Evolutionary conservation across 345 rosid genomes (phyloP).

Genomic region (Syzygium aromaticum): DNA sequence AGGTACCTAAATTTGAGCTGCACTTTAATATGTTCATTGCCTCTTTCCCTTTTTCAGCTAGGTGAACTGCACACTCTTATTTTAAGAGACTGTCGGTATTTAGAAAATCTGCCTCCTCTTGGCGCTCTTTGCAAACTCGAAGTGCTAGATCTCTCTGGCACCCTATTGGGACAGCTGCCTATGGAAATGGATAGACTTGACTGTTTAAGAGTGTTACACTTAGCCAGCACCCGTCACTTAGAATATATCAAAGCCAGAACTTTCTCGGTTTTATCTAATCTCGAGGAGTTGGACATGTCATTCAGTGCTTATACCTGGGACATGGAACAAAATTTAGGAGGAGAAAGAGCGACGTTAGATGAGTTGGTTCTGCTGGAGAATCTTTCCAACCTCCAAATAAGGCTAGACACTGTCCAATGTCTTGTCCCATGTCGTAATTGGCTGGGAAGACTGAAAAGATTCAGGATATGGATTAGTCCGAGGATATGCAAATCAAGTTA

Average conservation of each 20-base stretch:
- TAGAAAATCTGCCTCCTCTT: conserved; percentile 12
- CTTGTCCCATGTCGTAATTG: background rate
- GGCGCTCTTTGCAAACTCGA: conserved; percentile 17
- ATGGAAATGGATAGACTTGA: conserved; percentile 4
- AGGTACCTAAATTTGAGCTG: conserved; percentile 20
- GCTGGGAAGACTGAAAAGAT: conserved; percentile 14
- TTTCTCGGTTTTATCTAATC: conserved; percentile 12
- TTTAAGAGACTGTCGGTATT: conserved; percentile 10
- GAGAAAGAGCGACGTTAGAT: conserved; percentile 10
- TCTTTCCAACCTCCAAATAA: conserved; percentile 18
- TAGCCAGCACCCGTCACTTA: conserved; percentile 14
- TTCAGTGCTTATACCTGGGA: conserved; percentile 25
- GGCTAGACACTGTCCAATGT: conserved; percentile 9
- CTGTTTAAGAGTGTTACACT: conserved; percentile 8
- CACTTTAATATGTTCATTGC: conserved; percentile 11
- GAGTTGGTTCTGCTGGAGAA: conserved; percentile 14
- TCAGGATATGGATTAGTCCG: conserved; percentile 17
- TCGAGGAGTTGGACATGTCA: conserved; percentile 24
- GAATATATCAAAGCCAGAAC: conserved; percentile 16
- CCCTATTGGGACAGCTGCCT: conserved; percentile 16
- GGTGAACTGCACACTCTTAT: conserved; percentile 12
- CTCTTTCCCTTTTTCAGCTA: conserved; percentile 9
- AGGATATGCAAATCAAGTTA: conserved; percentile 8
- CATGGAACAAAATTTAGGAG: background rate
- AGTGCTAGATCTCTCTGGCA: conserved; percentile 24